Base-by-base conservation (phyloP, 2,329 filamentous ascomycete genomes). In the Juglanconis juglandina region DNA sequence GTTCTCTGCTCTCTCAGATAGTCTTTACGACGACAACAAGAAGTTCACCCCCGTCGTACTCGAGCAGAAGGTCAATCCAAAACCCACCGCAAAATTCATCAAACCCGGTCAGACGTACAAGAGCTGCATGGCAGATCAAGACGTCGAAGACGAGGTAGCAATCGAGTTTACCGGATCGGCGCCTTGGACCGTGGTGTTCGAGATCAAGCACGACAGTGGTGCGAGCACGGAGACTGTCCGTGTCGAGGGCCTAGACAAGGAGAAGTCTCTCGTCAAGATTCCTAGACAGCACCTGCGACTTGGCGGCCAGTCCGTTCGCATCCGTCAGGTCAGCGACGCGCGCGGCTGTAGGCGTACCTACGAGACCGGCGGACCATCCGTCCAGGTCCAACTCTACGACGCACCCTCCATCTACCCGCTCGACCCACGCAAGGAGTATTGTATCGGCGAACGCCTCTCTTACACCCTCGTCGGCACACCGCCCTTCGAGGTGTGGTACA, bases 71-170 rank as follows among this genome's bases (percentile, higher is more conserved):
- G 92, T 99, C 53, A 89, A 96, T 69, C 83, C 91, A 13, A 90
- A 89, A 61, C 95, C 95, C 1, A 86, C 87, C 2, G 95, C 93
- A 4, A 81, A 83, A 5, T 99, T 99, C 70, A 82, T 84, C 61
- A 91, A 91, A 66, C 91, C 93, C 3, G 93, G 93, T 14, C 95
- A 95, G 73, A 93, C 91, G 0, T 97, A 97, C 80, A 96, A 95
- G 72, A 96, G 94, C 75, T 99, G 95, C 76, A 89, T 92, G 72
- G 87, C 92, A 52, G 91, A 96, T 68, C 84, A 89, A 54, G 86
- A 86, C 57, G 86, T 87, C 37, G 91, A 96, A 68, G 93, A 99
- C 69, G 87, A 85, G 46, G 96, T 99, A 58, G 93, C 94, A 0
- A 89, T 99, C 61, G 87, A 85, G 2, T 81, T 99, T 17, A 89